Evolutionary conservation across 192 early-diverging fungal species (phyloP), one percentile per base, ranked within the genome.

Genomic region (Podila horticola): DNA sequence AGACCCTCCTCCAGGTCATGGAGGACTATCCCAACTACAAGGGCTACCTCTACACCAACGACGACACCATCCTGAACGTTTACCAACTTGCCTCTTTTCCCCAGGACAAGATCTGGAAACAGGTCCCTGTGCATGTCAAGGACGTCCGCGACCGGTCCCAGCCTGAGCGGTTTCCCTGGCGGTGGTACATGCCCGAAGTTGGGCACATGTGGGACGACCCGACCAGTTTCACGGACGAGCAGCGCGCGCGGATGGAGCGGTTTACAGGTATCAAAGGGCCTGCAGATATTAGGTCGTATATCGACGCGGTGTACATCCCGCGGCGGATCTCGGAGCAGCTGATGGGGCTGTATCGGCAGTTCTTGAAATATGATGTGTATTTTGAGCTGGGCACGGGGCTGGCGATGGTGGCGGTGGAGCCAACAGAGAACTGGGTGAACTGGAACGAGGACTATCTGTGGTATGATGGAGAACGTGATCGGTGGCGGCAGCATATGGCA

Each of bases 41-140:
- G 4, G 61, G 61, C 17, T 62, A 62, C 33, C 29, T 62, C 31
- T 62, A 62, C 61, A 62, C 61, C 31, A 62, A 62, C 61, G 61
- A 62, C 33, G 61, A 62, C 33, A 34, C 61, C 13, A 33, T 62
- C 61, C 61, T 62, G 31, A 62, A 62, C 19, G 33, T 62, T 3
- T 36, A n/a, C 33, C 61, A 62, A 34, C 29, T 62, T 20, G 29
- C 33, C 7, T 8, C 30, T 4, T 17, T 62, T 17, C 31, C 30
- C 20, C 61, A 36, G 33, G 33, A 62, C 61, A 62, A 62, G 34
- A 33, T 62, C 6, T 62, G 61, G 61, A 62, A 36, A 22, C 33
- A 62, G 0, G 31, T 62, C 15, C 61, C 61, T 0, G 15, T 29
- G 17, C 61, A 19, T 33, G 33, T 12, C 2, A 36, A 4, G 2